Percentiles rank a stretch among this genome's conserved stretches.
phyloP scores from a whole-genome alignment of 2,329 filamentous ascomycete genomes.

The Hypomyces perniciosus region DNA sequence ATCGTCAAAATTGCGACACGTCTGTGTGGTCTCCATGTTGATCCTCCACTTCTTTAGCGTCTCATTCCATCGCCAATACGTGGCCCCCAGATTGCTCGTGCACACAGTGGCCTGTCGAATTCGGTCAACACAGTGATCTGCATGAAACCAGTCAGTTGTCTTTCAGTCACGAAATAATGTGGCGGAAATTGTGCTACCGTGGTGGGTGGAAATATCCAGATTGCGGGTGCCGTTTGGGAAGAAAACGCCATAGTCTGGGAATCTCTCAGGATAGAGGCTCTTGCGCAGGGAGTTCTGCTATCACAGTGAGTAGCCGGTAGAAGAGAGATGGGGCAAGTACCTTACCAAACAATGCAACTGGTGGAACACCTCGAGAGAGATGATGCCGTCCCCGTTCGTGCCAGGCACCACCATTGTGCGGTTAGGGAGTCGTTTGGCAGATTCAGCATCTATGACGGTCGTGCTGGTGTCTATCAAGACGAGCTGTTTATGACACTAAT shows the following conservation, averaged over 20 bases:
- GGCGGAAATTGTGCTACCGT: background rate
- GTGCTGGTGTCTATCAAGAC: background rate
- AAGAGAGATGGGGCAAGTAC: no score
- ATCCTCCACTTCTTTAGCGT: background rate
- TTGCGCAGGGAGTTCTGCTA: no score
- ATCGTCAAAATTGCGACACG: background rate
- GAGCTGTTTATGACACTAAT: no score
- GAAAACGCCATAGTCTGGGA: no score
- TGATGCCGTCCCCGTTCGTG: background rate
- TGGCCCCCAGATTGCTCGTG: background rate
- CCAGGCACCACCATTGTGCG: background rate
- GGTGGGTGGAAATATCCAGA: no score
- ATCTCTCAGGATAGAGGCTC: no score
- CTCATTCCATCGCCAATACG: background rate
- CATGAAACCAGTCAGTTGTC: background rate
- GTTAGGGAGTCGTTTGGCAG: background rate
- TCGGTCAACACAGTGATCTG: conserved; percentile 5
- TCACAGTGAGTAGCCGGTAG: no score
- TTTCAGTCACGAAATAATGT: background rate
- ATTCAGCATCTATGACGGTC: background rate
- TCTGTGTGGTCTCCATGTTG: background rate
- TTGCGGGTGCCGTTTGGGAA: no score
- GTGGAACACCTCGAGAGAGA: background rate
- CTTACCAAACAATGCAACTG: background rate
- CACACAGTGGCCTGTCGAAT: background rate